Evolutionary conservation across 2,329 filamentous ascomycete species (phyloP), one percentile per base, ranked within the genome.

Genomic region (Penicillium capsulatum): DNA sequence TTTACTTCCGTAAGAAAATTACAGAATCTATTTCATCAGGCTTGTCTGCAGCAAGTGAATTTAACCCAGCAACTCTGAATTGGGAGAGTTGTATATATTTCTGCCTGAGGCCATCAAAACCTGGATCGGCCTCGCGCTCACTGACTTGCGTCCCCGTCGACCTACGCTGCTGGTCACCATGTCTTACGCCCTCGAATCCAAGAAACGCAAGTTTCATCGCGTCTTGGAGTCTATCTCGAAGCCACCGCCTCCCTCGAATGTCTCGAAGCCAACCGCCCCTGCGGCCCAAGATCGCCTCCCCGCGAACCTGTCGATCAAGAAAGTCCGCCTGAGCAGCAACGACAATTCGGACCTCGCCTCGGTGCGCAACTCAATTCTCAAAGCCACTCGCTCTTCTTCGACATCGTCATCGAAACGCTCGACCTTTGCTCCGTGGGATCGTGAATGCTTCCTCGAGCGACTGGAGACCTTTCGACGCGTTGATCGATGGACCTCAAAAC

Each of bases 401-500:
- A 47, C 57, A 17, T 58, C 57, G 15, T 61, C 63, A 10, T 51
- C 61, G 4, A 54, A 63, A 26, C 64, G 63, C 14, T 80, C 86
- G 1, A 87, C 84, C 55, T 97, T 92, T 68, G 85, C 86, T 38
- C 91, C 92, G 0, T 86, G 83, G 69, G 90, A 92, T 61, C 84
- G 92, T 37, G 80, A 81, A 27, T 81, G 87, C 51, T 89, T 97
- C 46, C 73, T 97, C 8, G 80, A 77, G 53, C 74, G 92, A 16
- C 73, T 98, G 17, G 84, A 84, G 44, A 94, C 88, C 0, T 98
- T 94, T 60, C 85, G 91, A 58, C 88, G 91, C 51, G 81, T 97
- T 33, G 92, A 88, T 38, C 79, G 85, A 60, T 98, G 91, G 91
- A 84, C 86, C n/a, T 85, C 87, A 0, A 97, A 97, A 62, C 90